These are phyloP conservation scores for Micractinium sp. DNA, from an alignment of 139 green algal genomes.

Conservation along the genomic window DNA sequence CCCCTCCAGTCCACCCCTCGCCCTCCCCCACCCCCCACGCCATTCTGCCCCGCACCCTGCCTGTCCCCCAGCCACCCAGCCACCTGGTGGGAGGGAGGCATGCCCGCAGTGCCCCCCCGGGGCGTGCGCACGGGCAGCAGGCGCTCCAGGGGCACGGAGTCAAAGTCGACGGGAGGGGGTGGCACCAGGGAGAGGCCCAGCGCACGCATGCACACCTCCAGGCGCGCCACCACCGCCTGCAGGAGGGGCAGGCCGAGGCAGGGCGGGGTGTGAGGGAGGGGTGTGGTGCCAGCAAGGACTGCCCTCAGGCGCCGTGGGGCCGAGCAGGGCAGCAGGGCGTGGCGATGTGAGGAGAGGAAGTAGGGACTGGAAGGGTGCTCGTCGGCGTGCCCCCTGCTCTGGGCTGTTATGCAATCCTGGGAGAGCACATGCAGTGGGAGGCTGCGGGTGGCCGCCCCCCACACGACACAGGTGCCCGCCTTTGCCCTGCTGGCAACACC, in stretches of 20 bases:
- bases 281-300: not conserved
- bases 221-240: conserved; percentile 28
- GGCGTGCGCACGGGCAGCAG: conserved; percentile 29
- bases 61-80: not conserved
- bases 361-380: not conserved
- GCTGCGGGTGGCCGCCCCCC: too few species aligned
- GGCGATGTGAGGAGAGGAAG: not conserved
- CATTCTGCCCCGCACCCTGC: not conserved
- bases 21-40: not conserved
- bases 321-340: not conserved
- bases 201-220: conserved; percentile 36
- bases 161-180: conserved; percentile 21
- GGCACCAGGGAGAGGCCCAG: conserved; percentile 27
- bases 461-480: too few species aligned
- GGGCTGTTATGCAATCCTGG: too few species aligned
- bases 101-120: not conserved
- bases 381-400: not conserved
- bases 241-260: not conserved
- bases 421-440: too few species aligned
- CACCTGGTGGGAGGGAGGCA: conserved; percentile 22
- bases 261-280: not conserved
- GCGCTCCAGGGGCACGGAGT: conserved; percentile 23
- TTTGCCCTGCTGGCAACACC: not conserved
- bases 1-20: not conserved
- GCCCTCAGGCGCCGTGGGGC: not conserved